Evolutionary conservation across 441 rosid species (phyloP).

Genomic region (Bruguiera hainesii): DNA sequence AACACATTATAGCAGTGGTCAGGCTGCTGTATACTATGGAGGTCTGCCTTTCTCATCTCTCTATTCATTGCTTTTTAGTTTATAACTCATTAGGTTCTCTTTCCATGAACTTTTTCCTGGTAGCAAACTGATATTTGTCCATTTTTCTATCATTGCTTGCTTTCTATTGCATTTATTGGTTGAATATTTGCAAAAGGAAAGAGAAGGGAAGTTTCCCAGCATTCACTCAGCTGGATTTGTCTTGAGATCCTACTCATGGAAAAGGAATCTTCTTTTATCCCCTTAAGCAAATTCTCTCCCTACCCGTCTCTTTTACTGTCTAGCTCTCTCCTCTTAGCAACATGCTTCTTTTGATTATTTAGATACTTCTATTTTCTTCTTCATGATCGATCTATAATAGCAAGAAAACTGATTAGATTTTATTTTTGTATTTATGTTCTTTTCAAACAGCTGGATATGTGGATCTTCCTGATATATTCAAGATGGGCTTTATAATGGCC

Average conservation of each 20-base stretch:
- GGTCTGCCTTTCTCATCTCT: conserved; percentile 41
- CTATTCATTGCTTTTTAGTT: not conserved
- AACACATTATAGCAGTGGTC: conserved; percentile 97
- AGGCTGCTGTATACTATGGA: conserved; percentile 96
- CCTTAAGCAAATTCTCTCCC: too few species aligned
- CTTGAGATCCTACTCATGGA: too few species aligned
- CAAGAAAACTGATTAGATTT: conserved; percentile 16
- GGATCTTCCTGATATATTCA: conserved; percentile 85
- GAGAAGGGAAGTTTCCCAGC: not conserved
- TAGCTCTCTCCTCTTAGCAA: not conserved
- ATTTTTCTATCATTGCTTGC: not conserved
- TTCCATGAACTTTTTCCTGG: not conserved
- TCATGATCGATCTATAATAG: not conserved
- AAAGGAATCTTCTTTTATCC: too few species aligned
- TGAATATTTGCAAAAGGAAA: not conserved
- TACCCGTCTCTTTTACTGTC: not conserved
- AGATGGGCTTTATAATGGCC: conserved; percentile 78
- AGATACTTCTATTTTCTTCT: not conserved
- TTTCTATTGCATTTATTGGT: not conserved
- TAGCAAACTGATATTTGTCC: not conserved
- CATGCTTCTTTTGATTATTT: not conserved
- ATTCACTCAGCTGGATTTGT: not conserved
- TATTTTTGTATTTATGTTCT: not conserved
- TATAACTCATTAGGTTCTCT: not conserved
- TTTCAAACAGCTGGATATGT: conserved; percentile 71